phyloP scores from a whole-genome alignment of 2,329 filamentous ascomycete species.

The Fusarium austroafricanum region DNA sequence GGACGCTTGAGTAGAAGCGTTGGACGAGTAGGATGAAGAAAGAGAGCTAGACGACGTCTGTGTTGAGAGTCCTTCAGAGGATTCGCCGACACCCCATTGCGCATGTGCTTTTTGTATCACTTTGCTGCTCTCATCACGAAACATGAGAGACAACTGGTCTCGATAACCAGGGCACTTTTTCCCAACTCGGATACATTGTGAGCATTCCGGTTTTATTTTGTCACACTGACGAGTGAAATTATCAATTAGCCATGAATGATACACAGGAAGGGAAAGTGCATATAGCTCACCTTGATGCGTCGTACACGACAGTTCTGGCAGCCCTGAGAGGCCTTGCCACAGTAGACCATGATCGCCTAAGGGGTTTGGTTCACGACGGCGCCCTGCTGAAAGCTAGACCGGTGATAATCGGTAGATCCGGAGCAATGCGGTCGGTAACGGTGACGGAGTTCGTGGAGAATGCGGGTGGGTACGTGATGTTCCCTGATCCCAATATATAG shows the following conservation, averaged over 20 bases:
- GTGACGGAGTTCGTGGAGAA: conserved; percentile 13
- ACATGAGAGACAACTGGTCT: conserved; percentile 73
- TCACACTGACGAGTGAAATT: conserved; percentile 62
- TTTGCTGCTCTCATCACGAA: conserved; percentile 73
- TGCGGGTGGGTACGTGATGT: conserved; percentile 3
- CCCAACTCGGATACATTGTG: conserved; percentile 70
- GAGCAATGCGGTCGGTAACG: conserved; percentile 16
- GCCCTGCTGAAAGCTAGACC: conserved; percentile 25
- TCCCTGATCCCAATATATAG: conserved; percentile 11
- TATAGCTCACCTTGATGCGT: conserved; percentile 63
- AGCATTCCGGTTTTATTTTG: conserved; percentile 69
- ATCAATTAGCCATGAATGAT: conserved; percentile 19
- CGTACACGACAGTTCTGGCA: conserved; percentile 65
- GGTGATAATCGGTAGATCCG: conserved; percentile 15
- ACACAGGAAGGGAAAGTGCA: neutral
- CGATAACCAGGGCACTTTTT: conserved; percentile 73
- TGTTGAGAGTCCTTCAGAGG: conserved; percentile 25
- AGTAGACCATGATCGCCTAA: conserved; percentile 62
- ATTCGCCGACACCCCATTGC: conserved; percentile 57
- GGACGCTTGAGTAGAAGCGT: conserved; percentile 30
- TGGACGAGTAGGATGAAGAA: conserved; percentile 36
- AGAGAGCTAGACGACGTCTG: conserved; percentile 44
- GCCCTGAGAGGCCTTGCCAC: conserved; percentile 67
- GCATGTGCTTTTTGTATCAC: conserved; percentile 69
- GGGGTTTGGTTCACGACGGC: conserved; percentile 1